Percentiles rank a stretch among this genome's conserved stretches.
These are phyloP conservation scores for Crassisporium funariophilum DNA, from an alignment of 768 basidiomycete species.

Conservation along the genomic window DNA sequence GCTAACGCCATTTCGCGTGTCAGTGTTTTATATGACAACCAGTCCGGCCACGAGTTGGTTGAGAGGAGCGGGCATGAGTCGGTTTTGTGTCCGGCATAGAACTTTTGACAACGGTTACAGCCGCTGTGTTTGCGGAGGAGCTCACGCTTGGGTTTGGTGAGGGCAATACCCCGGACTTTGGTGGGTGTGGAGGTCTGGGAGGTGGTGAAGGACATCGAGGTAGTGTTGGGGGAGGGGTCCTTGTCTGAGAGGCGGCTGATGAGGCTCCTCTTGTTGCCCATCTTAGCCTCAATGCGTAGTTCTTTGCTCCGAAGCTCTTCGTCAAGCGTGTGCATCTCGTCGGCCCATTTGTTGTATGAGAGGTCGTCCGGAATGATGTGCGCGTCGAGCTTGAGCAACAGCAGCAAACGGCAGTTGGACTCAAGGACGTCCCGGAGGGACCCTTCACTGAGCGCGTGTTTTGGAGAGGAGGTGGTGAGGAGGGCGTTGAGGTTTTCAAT, in stretches of 20 bases:
- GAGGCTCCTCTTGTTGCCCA: background rate
- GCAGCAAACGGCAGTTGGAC: conserved; percentile 8
- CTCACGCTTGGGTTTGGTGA: no score
- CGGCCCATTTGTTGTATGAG: background rate
- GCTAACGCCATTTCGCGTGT: conserved; percentile 1
- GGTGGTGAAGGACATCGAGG: background rate
- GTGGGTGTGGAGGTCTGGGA: conserved; percentile 9
- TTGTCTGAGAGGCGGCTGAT: background rate
- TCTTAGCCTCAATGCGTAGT: background rate
- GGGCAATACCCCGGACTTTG: no score
- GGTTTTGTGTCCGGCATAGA: conserved; percentile 13
- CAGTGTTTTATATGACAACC: conserved; percentile 4
- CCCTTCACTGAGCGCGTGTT: conserved; percentile 6
- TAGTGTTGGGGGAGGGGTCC: no score
- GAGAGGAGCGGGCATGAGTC: conserved; percentile 7
- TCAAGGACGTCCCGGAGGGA: conserved; percentile 12
- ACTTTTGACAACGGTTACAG: conserved; percentile 16
- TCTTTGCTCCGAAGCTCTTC: no score
- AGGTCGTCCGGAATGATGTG: conserved; percentile 1
- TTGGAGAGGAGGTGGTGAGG: conserved; percentile 7
- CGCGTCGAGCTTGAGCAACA: conserved; percentile 3
- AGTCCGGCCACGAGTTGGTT: conserved; percentile 10
- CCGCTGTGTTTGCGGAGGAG: conserved; percentile 16
- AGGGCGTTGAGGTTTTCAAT: conserved; percentile 20
- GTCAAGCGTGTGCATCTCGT: background rate